Evolutionary conservation across 805 yeast species (phyloP).

Genomic region (Saccharomycopsis sp.): DNA sequence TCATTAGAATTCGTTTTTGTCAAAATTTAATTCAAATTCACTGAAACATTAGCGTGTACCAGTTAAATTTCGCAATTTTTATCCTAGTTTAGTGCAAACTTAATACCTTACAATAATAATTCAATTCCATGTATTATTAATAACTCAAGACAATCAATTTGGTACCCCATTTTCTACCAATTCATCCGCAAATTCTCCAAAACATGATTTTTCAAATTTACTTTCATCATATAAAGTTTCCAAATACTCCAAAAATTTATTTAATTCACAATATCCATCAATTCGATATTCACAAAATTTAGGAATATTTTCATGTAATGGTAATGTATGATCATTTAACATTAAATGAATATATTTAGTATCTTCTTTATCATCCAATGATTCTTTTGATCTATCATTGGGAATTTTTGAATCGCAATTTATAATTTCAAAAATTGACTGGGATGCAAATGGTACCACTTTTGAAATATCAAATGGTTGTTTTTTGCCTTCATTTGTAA

Average conservation of each 20-base stretch:
- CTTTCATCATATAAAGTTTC: conserved; percentile 16
- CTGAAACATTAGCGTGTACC: too few species aligned
- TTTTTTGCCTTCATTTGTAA: conserved; percentile 7
- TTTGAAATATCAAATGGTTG: conserved; percentile 18
- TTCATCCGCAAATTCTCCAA: conserved; percentile 3
- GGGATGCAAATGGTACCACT: conserved; percentile 20
- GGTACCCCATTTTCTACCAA: too few species aligned
- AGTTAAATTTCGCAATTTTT: too few species aligned
- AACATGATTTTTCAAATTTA: conserved; percentile 15
- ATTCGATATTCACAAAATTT: conserved; percentile 18
- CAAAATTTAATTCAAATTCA: too few species aligned
- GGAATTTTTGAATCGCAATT: conserved; percentile 18
- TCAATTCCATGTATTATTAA: neutral
- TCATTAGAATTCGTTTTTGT: too few species aligned
- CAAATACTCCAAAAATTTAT: conserved; percentile 18
- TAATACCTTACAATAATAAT: neutral
- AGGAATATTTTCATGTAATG: conserved; percentile 17
- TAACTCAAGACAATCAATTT: neutral
- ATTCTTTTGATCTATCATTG: conserved; percentile 8
- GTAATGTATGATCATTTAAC: conserved; percentile 18
- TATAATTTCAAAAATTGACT: conserved; percentile 18
- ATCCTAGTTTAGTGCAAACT: neutral
- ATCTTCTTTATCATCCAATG: neutral
- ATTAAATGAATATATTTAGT: conserved; percentile 16
- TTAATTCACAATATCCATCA: conserved; percentile 20